These are phyloP conservation scores for Ogataea ramenticola DNA, from an alignment of 805 yeast genomes.

Conservation along the genomic window DNA sequence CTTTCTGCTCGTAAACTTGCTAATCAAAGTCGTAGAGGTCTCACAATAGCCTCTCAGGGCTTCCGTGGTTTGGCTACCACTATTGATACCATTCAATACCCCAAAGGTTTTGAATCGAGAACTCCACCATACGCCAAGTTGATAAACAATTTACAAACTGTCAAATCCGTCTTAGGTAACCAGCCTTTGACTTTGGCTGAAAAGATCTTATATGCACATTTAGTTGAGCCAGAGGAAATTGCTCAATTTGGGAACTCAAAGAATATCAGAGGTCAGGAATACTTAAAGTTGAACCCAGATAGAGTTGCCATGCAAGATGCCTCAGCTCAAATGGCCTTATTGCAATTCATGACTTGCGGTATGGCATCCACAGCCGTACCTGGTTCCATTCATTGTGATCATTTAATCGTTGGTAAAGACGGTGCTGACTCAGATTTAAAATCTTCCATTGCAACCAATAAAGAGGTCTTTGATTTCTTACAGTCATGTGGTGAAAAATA, in stretches of 20 bases:
- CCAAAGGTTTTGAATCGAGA: slow-evolving; percentile 57
- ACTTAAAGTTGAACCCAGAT: slow-evolving; percentile 92
- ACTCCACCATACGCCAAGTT: slow-evolving; percentile 86
- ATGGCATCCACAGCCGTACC: slow-evolving; percentile 89
- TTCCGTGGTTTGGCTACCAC: neutral
- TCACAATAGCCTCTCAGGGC: neutral
- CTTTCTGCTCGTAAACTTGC: neutral
- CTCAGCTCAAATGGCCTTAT: slow-evolving; percentile 95
- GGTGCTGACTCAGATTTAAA: slow-evolving; percentile 84
- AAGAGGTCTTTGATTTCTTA: slow-evolving; percentile 91
- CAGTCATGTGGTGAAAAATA: slow-evolving; percentile 87
- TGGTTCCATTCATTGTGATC: slow-evolving; percentile 96
- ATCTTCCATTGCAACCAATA: slow-evolving; percentile 81
- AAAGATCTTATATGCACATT: slow-evolving; percentile 90
- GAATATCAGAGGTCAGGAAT: slow-evolving; percentile 73
- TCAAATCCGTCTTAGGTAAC: slow-evolving; percentile 22
- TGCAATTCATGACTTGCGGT: slow-evolving; percentile 96
- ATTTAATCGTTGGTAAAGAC: slow-evolving; percentile 90
- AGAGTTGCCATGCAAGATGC: slow-evolving; percentile 99
- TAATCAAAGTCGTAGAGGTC: neutral
- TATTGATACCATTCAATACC: slow-evolving; percentile 16
- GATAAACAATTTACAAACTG: slow-evolving; percentile 47
- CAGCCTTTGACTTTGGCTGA: slow-evolving; percentile 90
- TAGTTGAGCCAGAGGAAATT: slow-evolving; percentile 87
- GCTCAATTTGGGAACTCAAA: slow-evolving; percentile 42